Evolutionary conservation across 2,329 filamentous ascomycete genomes (phyloP), one percentile per base, ranked within the genome.

Genomic region (Neonectria hederae): DNA sequence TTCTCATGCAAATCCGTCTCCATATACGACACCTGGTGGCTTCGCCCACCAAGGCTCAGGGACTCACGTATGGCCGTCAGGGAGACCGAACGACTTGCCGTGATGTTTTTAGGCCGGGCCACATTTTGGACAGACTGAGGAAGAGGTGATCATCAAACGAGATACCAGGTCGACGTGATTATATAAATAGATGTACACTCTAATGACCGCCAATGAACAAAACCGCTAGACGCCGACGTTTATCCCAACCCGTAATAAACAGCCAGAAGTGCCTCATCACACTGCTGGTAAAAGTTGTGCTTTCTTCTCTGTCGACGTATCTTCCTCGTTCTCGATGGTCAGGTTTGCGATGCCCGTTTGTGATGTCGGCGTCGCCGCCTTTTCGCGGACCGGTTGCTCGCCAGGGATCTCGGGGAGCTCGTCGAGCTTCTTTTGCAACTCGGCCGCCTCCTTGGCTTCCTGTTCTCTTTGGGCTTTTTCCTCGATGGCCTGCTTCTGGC

Each of bases 351-450:
- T 78, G 13, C 77, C 79, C 32, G 79, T 80, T 54, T 81, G 78
- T 59, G 78, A 76, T 38, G 81, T 79, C 8, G 77, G 76, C 21
- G 74, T 75, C 49, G 59, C 63, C 55, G 69, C 66, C 57, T 74
- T 72, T 51, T 71, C 73, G 32, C 70, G 67, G 59, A 79, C 74
- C 32, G 76, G 76, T 54, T 81, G 78, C 30, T 76, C 71, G 4
- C 65, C 60, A 7, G 80, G 80, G 17, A 80, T 74, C 6, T 78
- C 75, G 38, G 83, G 83, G 52, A 86, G 73, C 63, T 84, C 82
- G 45, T 86, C 84, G 32, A 91, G 77, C 65, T 82, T 84, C 70
- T 83, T 81, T 59, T 85, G 85, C 43, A 84, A 82, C 64, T 84
- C 79, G 40, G 79, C 82, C 32, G 82, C 81, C 61, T 77, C 82